Base-by-base conservation (phyloP, 306 rosid species). In the Fagus crenata region DNA sequence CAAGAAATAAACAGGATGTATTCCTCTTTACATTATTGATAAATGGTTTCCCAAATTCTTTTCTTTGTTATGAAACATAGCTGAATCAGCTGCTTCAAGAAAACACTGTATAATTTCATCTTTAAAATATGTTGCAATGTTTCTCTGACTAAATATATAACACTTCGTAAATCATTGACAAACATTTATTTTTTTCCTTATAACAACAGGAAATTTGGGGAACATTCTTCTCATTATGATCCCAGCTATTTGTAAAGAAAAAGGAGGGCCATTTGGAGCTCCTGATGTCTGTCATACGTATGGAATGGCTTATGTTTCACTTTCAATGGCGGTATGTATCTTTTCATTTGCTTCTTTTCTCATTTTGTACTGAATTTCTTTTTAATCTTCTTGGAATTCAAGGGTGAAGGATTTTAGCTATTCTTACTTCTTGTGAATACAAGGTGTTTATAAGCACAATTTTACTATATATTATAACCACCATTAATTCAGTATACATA, bases 241-340 rank as follows among this genome's bases (percentile, higher is more conserved):
- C 65, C 93, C 90, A 43, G 85, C 93, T 2, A 78, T 89, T 3
- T 89, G 93, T 60, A 83, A 87, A 85, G 89, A 89, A 54, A 83
- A 77, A 77, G 93, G 93, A 72, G 85, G 86, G 55, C 93, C 90
- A 0, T 87, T 89, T 81, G 93, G 89, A 53, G 87, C 12, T 56
- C 67, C 90, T 22, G 84, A 77, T 53, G 75, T 61, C 14, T 89
- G 90, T 68, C 51, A 75, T 49, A 81, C 88, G 5, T 75, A 77
- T 28, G 89, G 89, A 42, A 37, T 89, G 85, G 88, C 88, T 63
- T 89, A 89, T 75, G 88, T 76, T 83, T 85, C 90, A 3, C 90
- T 89, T 72, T 89, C 93, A 40, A 80, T 87, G 87, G 93, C 93
- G n/a, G 93, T 83, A 39, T 60, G 89, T 77, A 15, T 35, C 74